Conservation (phyloP, 257 asterid species). For the Solanum peruvianum region DNA sequence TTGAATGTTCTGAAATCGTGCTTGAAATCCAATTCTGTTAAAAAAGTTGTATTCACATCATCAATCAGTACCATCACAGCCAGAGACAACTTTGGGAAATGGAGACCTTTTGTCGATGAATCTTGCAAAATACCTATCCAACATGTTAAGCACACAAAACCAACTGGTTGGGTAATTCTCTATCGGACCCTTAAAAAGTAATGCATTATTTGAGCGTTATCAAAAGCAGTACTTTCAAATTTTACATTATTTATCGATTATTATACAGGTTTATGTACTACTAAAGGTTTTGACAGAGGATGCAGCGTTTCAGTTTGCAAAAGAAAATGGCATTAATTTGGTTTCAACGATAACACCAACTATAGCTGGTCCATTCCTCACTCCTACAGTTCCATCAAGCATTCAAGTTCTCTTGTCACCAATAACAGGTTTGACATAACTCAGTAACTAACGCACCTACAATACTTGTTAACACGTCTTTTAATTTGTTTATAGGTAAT, state of each 20-base stretch:
- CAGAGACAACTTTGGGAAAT: conserved; percentile 45
- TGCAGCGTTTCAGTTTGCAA: conserved; percentile 56
- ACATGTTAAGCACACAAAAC: not conserved
- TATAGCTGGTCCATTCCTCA: conserved; percentile 76
- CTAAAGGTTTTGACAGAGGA: conserved; percentile 63
- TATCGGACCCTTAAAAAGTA: not conserved
- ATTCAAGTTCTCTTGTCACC: conserved; percentile 68
- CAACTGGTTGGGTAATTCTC: conserved; percentile 65
- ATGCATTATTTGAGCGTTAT: not conserved
- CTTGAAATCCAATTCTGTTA: conserved; percentile 29
- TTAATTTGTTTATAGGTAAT: conserved; percentile 30
- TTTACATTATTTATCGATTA: not conserved
- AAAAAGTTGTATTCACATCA: conserved; percentile 59
- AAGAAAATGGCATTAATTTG: conserved; percentile 53
- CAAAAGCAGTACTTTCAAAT: not conserved
- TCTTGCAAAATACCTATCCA: conserved; percentile 29
- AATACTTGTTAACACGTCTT: not conserved
- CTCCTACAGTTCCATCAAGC: conserved; percentile 64
- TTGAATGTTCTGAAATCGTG: conserved; percentile 66
- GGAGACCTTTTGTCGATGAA: conserved; percentile 58
- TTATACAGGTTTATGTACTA: conserved; percentile 49
- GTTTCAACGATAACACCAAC: conserved; percentile 64
- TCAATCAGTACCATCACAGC: conserved; percentile 76
- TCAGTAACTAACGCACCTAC: not conserved
- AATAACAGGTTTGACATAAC: conserved; percentile 30